These are phyloP conservation scores for Dothideomycetes sp. DNA, from an alignment of 2,329 filamentous ascomycete species.

Conservation along the genomic window DNA sequence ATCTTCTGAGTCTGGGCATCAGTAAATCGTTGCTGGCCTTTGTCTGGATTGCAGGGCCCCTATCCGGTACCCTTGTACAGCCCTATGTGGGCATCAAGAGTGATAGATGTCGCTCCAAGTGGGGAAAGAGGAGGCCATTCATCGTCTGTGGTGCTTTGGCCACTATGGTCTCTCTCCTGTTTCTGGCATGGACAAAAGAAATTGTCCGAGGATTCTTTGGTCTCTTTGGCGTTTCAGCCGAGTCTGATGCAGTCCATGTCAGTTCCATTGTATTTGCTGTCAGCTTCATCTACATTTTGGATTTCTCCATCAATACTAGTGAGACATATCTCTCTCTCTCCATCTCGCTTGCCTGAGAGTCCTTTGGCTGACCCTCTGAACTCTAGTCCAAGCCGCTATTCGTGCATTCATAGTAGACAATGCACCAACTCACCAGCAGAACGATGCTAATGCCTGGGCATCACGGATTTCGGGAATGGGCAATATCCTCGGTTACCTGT, in stretches of 20 bases:
- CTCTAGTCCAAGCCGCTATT: conserved; percentile 73
- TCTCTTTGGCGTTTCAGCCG: conserved; percentile 61
- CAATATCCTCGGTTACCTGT: conserved; percentile 83
- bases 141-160: conserved; percentile 41
- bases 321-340: conserved; percentile 25
- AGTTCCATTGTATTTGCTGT: conserved; percentile 71
- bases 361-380: conserved; percentile 10
- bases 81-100: conserved; percentile 47
- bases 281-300: conserved; percentile 77
- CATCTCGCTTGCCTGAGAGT: not conserved
- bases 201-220: conserved; percentile 54
- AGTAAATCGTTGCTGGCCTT: conserved; percentile 43
- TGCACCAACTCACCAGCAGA: conserved; percentile 85
- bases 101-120: conserved; percentile 39
- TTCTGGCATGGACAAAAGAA: conserved; percentile 42
- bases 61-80: conserved; percentile 45
- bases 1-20: conserved; percentile 43
- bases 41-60: conserved; percentile 48
- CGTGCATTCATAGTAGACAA: conserved; percentile 91
- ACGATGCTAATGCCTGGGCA: conserved; percentile 89
- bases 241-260: conserved; percentile 54
- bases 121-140: conserved; percentile 45
- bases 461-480: conserved; percentile 77
- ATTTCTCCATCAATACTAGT: conserved; percentile 92
- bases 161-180: conserved; percentile 41